These are phyloP conservation scores for Discostella stelligera DNA, from an alignment of 352 stramenopile genomes.

Conservation along the genomic window DNA sequence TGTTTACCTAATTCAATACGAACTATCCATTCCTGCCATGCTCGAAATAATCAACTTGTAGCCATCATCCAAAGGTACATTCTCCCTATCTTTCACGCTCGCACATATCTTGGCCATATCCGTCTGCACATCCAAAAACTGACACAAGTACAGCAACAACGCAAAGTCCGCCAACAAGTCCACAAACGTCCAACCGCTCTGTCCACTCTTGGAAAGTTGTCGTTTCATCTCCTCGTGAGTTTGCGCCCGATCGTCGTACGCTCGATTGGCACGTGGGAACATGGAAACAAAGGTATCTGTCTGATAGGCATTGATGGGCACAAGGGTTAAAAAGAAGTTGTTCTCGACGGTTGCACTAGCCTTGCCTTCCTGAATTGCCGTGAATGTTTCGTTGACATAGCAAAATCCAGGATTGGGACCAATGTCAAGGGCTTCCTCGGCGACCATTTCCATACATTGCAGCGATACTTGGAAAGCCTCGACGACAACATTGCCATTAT, in stretches of 20 bases:
- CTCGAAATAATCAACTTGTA: slow-evolving; percentile 94
- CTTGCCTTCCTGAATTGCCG: slow-evolving; percentile 96
- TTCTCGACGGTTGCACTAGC: slow-evolving; percentile 88
- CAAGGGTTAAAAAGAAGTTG: slow-evolving; percentile 96
- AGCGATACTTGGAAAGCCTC: slow-evolving; percentile 96
- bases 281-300: slow-evolving; percentile 88
- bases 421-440: slow-evolving; percentile 89
- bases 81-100: slow-evolving; percentile 86
- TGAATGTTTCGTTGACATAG: slow-evolving; percentile 94
- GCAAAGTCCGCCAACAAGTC: slow-evolving; percentile 96
- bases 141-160: slow-evolving; percentile 91
- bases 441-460: slow-evolving; percentile 98
- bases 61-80: slow-evolving; percentile 89
- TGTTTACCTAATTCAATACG: slow-evolving; percentile 48
- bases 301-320: slow-evolving; percentile 93
- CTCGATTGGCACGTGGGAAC: slow-evolving; percentile 92
- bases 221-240: slow-evolving; percentile 90
- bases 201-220: slow-evolving; percentile 86
- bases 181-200: slow-evolving; percentile 84
- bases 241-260: slow-evolving; percentile 79
- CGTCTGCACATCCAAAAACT: slow-evolving; percentile 89
- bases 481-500: slow-evolving; percentile 91
- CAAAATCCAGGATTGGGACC: slow-evolving; percentile 89
- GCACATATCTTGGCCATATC: slow-evolving; percentile 92
- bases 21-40: slow-evolving; percentile 86